A percentile compares a stretch with the other conserved stretches of the same genome.
These are phyloP conservation scores for Salix exigua DNA, from an alignment of 345 rosid genomes.

Conservation along the genomic window DNA sequence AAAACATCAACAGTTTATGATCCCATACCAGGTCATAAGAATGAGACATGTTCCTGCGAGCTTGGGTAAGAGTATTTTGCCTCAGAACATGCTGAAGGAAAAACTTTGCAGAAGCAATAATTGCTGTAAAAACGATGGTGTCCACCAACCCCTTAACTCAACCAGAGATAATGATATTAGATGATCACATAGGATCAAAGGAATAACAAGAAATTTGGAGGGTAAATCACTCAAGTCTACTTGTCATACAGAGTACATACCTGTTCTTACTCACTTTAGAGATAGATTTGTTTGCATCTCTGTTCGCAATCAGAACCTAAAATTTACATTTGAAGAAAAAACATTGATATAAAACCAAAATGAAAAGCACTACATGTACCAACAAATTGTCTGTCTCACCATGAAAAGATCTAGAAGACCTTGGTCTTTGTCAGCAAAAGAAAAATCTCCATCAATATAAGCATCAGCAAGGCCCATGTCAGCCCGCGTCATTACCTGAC, in stretches of 20 bases:
- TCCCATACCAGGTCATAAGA: slow-evolving; percentile 80
- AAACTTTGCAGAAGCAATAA: slow-evolving; percentile 70
- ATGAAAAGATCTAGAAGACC: slow-evolving; percentile 64
- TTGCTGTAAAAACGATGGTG: slow-evolving; percentile 73
- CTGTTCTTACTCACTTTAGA: slow-evolving; percentile 55
- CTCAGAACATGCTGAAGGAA: slow-evolving; percentile 70
- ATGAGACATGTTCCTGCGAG: slow-evolving; percentile 82
- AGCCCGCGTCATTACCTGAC: slow-evolving; percentile 73
- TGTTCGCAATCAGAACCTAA: slow-evolving; percentile 65
- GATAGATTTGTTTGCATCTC: slow-evolving; percentile 37
- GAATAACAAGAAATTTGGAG: no score
- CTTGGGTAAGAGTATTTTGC: slow-evolving; percentile 80
- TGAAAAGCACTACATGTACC: background rate
- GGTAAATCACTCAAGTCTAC: no score
- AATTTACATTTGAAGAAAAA: background rate
- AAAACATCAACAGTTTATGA: no score
- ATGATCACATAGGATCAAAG: no score
- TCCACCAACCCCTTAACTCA: slow-evolving; percentile 88
- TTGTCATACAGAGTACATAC: slow-evolving; percentile 17
- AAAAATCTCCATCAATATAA: slow-evolving; percentile 68
- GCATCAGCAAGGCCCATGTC: slow-evolving; percentile 89
- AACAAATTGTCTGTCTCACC: slow-evolving; percentile 33
- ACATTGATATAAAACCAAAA: background rate
- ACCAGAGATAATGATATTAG: no score
- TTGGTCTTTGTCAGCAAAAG: slow-evolving; percentile 52